Evolutionary conservation across 164 flowering plant species (phyloP), one percentile per base, ranked within the genome.

Genomic region (Vitis vinifera): DNA sequence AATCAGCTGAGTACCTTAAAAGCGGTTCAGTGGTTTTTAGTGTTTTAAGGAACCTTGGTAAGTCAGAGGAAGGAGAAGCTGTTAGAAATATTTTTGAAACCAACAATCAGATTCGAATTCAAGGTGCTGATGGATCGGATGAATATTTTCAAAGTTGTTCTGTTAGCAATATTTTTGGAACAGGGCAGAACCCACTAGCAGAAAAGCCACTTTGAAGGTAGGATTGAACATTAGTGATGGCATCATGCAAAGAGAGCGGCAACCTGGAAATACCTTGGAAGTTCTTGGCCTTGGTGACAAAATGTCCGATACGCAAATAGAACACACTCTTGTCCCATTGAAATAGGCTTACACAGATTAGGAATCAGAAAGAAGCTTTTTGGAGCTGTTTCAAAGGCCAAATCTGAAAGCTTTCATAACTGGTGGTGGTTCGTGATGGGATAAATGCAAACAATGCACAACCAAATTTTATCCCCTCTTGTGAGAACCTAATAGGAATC

Each of bases 81-180:
- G 71, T 56, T 14, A 55, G 27, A 57, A n/a, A 10, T 48, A 48
- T 59, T 59, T 47, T 13, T 71, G 59, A 50, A 19, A 19, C 63
- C 47, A 68, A 69, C 27, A 23, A 23, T 23, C 0, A 1, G 27
- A 23, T 23, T 15, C 65, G 55, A 62, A 49, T 63, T 12, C 29
- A 44, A 55, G 68, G 63, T 61, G 53, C 56, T 17, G 70, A 70
- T 70, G 74, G 66, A 67, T 44, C 51, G 53, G 70, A 16, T 3
- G 74, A 56, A 51, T 51, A 73, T 72, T 55, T 59, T 65, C 66
- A 85, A 57, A 62, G 56, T 59, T 70, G 57, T 76, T 62, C 77
- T 11, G 67, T 50, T 16, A 50, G 49, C 30, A 74, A 77, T 59
- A 53, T 72, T 30, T 74, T 75, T 71, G 62, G 71, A 44, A 66